Percentiles rank a stretch among this genome's conserved stretches.
Evolutionary conservation across 768 basidiomycete species (phyloP).

Genomic region (Kondoa malvinella): DNA sequence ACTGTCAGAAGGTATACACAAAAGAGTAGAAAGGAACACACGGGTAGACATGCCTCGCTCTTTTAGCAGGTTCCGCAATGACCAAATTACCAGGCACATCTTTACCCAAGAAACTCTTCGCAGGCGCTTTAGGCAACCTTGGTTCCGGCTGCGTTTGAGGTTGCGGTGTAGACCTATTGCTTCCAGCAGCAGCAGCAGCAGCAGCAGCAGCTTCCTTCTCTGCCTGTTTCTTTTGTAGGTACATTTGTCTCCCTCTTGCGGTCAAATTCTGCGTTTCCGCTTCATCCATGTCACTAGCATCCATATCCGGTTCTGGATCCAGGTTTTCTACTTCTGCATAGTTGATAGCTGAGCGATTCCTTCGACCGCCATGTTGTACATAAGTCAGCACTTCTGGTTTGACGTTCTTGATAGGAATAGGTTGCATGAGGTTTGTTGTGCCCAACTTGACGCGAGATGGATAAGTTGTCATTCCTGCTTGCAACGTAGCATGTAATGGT

Average conservation of each 20-base stretch:
- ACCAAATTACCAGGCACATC: conserved; percentile 67
- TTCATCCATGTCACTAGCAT: conserved; percentile 61
- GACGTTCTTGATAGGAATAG: conserved; percentile 40
- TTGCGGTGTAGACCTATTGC: neutral
- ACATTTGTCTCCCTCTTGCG: conserved; percentile 38
- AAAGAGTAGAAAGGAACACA: conserved; percentile 36
- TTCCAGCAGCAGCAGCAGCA: neutral
- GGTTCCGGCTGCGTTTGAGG: neutral
- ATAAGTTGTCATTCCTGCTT: conserved; percentile 67
- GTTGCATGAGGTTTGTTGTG: conserved; percentile 75
- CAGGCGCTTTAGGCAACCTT: conserved; percentile 30
- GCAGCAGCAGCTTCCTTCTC: conserved; percentile 33
- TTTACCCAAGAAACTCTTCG: conserved; percentile 78
- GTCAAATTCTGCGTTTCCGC: conserved; percentile 45
- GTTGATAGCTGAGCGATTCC: conserved; percentile 49
- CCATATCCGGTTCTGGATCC: conserved; percentile 44
- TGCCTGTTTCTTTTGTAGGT: conserved; percentile 36
- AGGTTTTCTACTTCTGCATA: conserved; percentile 62
- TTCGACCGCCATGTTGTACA: conserved; percentile 28
- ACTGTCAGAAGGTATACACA: conserved; percentile 11
- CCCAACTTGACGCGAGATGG: conserved; percentile 81
- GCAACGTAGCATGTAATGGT: conserved; percentile 30
- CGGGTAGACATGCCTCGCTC: conserved; percentile 56
- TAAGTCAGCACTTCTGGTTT: conserved; percentile 32
- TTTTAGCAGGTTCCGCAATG: conserved; percentile 41